phyloP scores from a whole-genome alignment of 2,329 filamentous ascomycete species.

The Aureobasidium subglaciale region DNA sequence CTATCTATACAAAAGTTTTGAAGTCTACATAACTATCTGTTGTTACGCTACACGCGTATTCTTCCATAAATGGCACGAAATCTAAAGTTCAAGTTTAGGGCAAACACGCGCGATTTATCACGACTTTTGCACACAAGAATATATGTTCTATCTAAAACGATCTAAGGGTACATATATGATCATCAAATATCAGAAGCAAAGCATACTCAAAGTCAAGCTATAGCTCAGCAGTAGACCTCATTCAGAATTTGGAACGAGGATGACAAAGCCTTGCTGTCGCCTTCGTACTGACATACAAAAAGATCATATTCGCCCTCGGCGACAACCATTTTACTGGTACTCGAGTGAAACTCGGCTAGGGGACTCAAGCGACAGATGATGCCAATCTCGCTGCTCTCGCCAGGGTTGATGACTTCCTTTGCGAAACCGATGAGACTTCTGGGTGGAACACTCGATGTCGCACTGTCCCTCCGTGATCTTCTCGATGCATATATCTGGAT shows the following conservation, averaged over 20 bases:
- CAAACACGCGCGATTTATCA: too few relatives aligned
- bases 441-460: neutral
- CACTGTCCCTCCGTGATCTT: neutral
- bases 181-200: neutral
- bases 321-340: neutral
- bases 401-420: slow-evolving; percentile 4
- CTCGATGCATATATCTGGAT: neutral
- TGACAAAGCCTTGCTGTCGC: neutral
- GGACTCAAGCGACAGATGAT: neutral
- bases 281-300: neutral
- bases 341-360: neutral
- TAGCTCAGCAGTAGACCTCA: neutral
- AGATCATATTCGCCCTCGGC: neutral
- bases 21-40: neutral
- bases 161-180: neutral
- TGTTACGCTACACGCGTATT: too few relatives aligned
- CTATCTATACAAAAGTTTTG: too few relatives aligned
- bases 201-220: neutral
- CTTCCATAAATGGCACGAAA: too few relatives aligned
- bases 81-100: too few relatives aligned
- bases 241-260: neutral
- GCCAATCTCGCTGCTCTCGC: neutral
- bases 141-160: too few relatives aligned
- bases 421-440: neutral
- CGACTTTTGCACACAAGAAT: too few relatives aligned